A percentile compares a stretch with the other conserved stretches of the same genome.
Evolutionary conservation across 768 basidiomycete species (phyloP).

Genomic region (Amanita inopinata): DNA sequence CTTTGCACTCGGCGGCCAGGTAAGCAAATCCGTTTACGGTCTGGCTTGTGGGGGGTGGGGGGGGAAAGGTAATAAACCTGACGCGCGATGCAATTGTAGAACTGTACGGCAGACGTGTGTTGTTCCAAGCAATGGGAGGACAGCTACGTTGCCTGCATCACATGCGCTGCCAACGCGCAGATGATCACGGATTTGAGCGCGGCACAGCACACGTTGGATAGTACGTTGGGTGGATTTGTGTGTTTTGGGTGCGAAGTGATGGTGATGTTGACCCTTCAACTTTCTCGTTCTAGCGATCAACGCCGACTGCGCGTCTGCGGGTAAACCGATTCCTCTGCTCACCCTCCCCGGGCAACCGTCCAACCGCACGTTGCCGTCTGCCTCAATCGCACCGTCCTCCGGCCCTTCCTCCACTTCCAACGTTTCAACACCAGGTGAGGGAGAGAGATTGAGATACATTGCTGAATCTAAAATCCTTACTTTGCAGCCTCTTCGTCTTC

Average conservation of each 20-base stretch:
- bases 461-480: too few species aligned
- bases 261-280: neutral
- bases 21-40: neutral
- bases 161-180: conserved; percentile 24
- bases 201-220: conserved; percentile 24
- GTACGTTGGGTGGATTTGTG: conserved; percentile 23
- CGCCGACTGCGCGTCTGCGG: conserved; percentile 13
- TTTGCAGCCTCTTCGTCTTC: too few species aligned
- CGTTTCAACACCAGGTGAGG: neutral
- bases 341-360: conserved; percentile 25
- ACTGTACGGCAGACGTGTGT: conserved; percentile 22
- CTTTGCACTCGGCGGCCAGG: conserved; percentile 1
- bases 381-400: conserved; percentile 13
- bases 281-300: conserved; percentile 7
- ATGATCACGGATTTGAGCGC: conserved; percentile 21
- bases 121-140: conserved; percentile 31
- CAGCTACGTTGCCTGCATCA: conserved; percentile 31
- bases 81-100: conserved; percentile 12
- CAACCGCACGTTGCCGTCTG: conserved; percentile 18
- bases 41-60: neutral
- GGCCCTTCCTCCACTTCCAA: conserved; percentile 1
- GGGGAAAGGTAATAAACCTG: neutral
- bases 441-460: neutral
- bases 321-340: conserved; percentile 16
- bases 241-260: neutral